phyloP scores from a whole-genome alignment of 805 yeast species.

The Yarrowia keelungensis region DNA sequence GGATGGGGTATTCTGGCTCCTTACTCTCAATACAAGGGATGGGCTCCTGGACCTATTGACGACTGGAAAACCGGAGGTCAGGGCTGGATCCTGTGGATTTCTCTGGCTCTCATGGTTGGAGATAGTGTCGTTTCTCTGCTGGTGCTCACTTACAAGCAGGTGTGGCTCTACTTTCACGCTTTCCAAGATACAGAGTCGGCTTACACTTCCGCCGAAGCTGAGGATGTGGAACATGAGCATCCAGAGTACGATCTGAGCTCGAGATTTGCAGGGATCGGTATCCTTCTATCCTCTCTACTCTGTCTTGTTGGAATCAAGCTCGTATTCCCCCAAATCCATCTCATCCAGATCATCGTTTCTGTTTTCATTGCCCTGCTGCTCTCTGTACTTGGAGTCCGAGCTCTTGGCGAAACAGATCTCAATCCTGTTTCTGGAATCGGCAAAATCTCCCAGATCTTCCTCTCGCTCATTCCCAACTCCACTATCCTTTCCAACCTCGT shows the following conservation, averaged over 20 bases:
- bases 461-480: slow-evolving; percentile 79
- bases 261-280: slow-evolving; percentile 62
- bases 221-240: slow-evolving; percentile 44
- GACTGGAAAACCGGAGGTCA: slow-evolving; percentile 95
- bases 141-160: slow-evolving; percentile 20
- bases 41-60: slow-evolving; percentile 91
- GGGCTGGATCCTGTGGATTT: slow-evolving; percentile 97
- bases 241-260: slow-evolving; percentile 60
- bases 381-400: slow-evolving; percentile 88
- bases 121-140: slow-evolving; percentile 70
- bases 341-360: slow-evolving; percentile 71
- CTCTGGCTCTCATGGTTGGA: slow-evolving; percentile 90
- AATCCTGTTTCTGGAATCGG: slow-evolving; percentile 98
- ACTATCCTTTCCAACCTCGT: slow-evolving; percentile 83
- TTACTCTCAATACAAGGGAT: slow-evolving; percentile 66
- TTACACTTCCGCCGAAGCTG: slow-evolving; percentile 6
- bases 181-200: slow-evolving; percentile 11
- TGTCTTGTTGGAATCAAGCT: slow-evolving; percentile 69
- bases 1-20: slow-evolving; percentile 97
- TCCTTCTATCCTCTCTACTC: slow-evolving; percentile 66
- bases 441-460: slow-evolving; percentile 85
- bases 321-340: slow-evolving; percentile 76
- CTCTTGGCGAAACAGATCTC: slow-evolving; percentile 94
- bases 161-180: slow-evolving; percentile 3
- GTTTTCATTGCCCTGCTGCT: slow-evolving; percentile 76